Evolutionary conservation across 2,329 filamentous ascomycete species (phyloP).

Genomic region (Pseudogymnoascus sp.): DNA sequence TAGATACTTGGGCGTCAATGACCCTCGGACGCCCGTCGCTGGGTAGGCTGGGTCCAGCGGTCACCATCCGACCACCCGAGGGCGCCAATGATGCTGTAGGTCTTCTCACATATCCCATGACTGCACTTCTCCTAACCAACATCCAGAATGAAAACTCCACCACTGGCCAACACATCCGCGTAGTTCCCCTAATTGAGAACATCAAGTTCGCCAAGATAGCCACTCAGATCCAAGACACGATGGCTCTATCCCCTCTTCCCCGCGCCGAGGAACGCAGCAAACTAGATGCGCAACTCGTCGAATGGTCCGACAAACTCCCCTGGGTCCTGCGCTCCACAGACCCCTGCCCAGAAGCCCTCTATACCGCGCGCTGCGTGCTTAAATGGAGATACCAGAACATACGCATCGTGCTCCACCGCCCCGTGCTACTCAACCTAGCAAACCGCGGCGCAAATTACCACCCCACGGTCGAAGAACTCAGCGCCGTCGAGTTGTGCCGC

Average conservation of each 20-base stretch:
- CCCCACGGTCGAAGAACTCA: slow-evolving; percentile 51
- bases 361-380: slow-evolving; percentile 65
- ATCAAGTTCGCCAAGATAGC: slow-evolving; percentile 74
- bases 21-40: slow-evolving; percentile 64
- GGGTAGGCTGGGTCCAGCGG: slow-evolving; percentile 58
- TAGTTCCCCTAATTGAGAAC: slow-evolving; percentile 66
- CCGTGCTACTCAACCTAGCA: slow-evolving; percentile 60
- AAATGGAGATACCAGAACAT: slow-evolving; percentile 77
- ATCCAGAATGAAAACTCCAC: slow-evolving; percentile 29
- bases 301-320: slow-evolving; percentile 66
- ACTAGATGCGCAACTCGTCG: slow-evolving; percentile 60
- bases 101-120: background rate
- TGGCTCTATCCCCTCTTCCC: slow-evolving; percentile 61
- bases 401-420: slow-evolving; percentile 67
- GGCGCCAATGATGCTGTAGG: slow-evolving; percentile 26
- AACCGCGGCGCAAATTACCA: slow-evolving; percentile 21
- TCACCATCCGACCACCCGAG: slow-evolving; percentile 56
- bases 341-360: slow-evolving; percentile 61
- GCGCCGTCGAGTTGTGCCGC: slow-evolving; percentile 60
- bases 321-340: slow-evolving; percentile 56
- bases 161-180: slow-evolving; percentile 54
- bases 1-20: slow-evolving; percentile 67
- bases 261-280: slow-evolving; percentile 57
- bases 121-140: slow-evolving; percentile 11
- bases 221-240: slow-evolving; percentile 66